Base-by-base conservation (phyloP, 768 basidiomycete species). In the Suillus brevipes region DNA sequence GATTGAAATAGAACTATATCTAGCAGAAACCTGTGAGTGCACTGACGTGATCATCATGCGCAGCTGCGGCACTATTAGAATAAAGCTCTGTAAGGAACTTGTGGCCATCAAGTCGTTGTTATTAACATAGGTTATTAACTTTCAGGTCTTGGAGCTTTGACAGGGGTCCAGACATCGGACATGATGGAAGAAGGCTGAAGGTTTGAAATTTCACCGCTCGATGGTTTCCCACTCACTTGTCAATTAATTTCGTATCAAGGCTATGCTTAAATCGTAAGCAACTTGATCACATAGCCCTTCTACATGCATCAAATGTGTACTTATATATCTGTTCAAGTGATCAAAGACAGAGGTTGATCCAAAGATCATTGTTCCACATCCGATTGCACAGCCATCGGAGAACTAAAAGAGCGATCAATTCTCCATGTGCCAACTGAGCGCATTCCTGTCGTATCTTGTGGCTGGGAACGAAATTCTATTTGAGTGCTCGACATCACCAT, bases 391-490 rank as follows among this genome's bases (percentile, higher is more conserved):
- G 25, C 40, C 20, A 40, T 42, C 12, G 38, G 38, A 18, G 18
- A 59, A 13, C 10, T 6, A 18, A 10, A 40, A 6, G 58, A 28
- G 1, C 14, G 16, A 40, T 59, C 58, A 25, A 28, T 42, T 42
- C 58, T 28, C 38, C 38, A 59, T 7, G 58, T 42, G 10, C 40
- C 40, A 20, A 59, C 58, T 38, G 58, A 40, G 25, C 25, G 25
- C 25, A 23, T 31, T 25, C 56, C 56, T 23, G 36, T 57, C 3
- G 34, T 13, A 42, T 37, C 38, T 31, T 28, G 37, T 13, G 1
- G 57, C 6, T 59, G 61, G 16, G 62, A 58, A 58, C 18, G 14
- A 25, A 55, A 63, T 8, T 63, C 57, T 1, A 63, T 25, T 31
- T n/a, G 50, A 40, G 36, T 63, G 4, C 7, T 31, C 28, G 28